Evolutionary conservation across 257 asterid genomes (phyloP).

Genomic region (Verbascum thapsus): DNA sequence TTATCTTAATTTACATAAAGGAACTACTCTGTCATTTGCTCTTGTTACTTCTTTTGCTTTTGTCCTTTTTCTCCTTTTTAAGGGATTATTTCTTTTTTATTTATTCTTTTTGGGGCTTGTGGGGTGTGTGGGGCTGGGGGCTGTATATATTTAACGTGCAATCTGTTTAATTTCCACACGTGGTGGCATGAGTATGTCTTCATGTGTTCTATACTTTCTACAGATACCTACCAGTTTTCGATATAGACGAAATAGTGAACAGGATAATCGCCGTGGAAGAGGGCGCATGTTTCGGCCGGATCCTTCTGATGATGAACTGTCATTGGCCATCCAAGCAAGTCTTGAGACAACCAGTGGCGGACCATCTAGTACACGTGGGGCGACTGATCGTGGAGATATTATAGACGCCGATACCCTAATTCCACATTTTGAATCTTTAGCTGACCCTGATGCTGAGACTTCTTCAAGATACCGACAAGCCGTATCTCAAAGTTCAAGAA

Average conservation of each 20-base stretch:
- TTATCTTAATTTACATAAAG: too few species aligned
- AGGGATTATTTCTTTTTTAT: neutral
- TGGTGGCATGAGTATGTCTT: slow-evolving; percentile 24
- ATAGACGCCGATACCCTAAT: slow-evolving; percentile 54
- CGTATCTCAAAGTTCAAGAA: slow-evolving; percentile 55
- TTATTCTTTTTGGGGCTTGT: too few species aligned
- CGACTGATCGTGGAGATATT: slow-evolving; percentile 41
- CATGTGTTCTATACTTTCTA: slow-evolving; percentile 21
- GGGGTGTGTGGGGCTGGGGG: neutral
- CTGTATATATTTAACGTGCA: too few species aligned
- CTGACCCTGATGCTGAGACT: slow-evolving; percentile 49
- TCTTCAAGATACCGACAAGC: slow-evolving; percentile 85
- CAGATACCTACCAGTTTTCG: slow-evolving; percentile 95
- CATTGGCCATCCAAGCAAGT: slow-evolving; percentile 88
- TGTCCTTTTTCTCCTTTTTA: neutral
- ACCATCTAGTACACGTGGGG: slow-evolving; percentile 40
- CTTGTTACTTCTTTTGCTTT: neutral
- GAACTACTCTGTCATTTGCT: slow-evolving; percentile 4
- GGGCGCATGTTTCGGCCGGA: slow-evolving; percentile 73
- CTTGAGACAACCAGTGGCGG: slow-evolving; percentile 51
- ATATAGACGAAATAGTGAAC: slow-evolving; percentile 70
- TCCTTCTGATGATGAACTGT: slow-evolving; percentile 62
- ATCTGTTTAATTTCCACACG: neutral
- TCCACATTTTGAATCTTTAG: slow-evolving; percentile 58
- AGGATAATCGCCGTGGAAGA: slow-evolving; percentile 76